A percentile compares a stretch with the other conserved stretches of the same genome.
Conservation (phyloP, 805 yeast species). For the Zygosaccharomyces gambellarensis region DNA sequence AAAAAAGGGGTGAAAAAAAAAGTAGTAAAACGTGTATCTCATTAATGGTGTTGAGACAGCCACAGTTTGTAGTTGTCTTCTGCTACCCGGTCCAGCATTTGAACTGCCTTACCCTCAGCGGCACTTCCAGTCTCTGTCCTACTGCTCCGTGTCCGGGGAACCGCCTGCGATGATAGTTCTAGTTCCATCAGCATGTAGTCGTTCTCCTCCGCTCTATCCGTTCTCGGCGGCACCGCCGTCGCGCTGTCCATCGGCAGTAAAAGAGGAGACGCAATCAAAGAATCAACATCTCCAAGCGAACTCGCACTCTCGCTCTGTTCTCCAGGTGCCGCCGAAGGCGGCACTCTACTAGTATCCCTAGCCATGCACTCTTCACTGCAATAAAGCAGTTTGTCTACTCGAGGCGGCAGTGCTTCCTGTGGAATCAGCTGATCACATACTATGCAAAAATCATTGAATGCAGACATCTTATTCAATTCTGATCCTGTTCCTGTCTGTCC, state of each 20-base stretch:
- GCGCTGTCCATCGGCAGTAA: slow-evolving; percentile 17
- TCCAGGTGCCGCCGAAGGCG: slow-evolving; percentile 1
- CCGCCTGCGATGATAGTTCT: slow-evolving; percentile 4
- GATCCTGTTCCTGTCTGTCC: too few species aligned
- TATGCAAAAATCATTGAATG: slow-evolving; percentile 52
- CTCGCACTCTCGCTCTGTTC: slow-evolving; percentile 2
- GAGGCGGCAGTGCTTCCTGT: slow-evolving; percentile 8
- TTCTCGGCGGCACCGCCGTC: background rate
- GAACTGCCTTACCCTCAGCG: slow-evolving; percentile 2
- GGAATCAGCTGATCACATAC: slow-evolving; percentile 44
- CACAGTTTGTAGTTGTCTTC: slow-evolving; percentile 32
- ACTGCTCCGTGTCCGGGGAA: background rate
- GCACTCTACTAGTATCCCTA: slow-evolving; percentile 1
- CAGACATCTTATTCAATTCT: slow-evolving; percentile 18
- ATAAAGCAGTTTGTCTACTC: slow-evolving; percentile 17
- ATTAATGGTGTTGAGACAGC: slow-evolving; percentile 22
- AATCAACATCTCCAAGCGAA: slow-evolving; percentile 16
- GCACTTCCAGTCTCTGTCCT: background rate
- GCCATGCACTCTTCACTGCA: slow-evolving; percentile 26
- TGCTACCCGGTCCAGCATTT: slow-evolving; percentile 23
- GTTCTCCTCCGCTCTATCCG: background rate
- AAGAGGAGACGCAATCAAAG: slow-evolving; percentile 23
- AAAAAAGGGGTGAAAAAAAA: too few species aligned
- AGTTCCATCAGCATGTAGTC: slow-evolving; percentile 4
- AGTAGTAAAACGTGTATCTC: too few species aligned